Conservation (phyloP, 352 stramenopile genomes). For the Phytophthora colocasiae region DNA sequence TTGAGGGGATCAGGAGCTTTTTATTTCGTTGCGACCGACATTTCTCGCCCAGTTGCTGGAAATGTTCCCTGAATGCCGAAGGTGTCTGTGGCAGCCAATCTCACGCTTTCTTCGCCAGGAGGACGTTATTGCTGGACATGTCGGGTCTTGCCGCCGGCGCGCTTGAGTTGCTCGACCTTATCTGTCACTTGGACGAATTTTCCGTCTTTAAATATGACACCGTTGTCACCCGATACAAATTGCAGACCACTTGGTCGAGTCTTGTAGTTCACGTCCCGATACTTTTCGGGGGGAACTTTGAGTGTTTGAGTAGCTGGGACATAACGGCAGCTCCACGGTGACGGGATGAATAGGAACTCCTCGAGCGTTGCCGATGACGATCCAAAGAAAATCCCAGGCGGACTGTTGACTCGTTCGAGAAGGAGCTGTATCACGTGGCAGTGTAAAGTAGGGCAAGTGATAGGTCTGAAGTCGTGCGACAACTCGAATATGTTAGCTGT, state of each 20-base stretch:
- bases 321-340: not conserved
- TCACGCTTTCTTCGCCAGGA: not conserved
- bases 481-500: too few species aligned
- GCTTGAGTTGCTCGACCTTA: not conserved
- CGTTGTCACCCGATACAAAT: constrained; percentile 3
- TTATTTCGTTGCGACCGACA: too few species aligned
- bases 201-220: constrained; percentile 6
- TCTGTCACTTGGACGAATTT: constrained; percentile 2
- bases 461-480: too few species aligned
- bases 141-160: too few species aligned
- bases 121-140: constrained; percentile 4
- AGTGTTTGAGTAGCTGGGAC: too few species aligned
- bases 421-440: too few species aligned
- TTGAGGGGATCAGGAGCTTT: too few species aligned
- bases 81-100: too few species aligned
- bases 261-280: not conserved
- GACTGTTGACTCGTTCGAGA: too few species aligned
- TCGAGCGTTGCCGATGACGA: not conserved
- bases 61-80: not conserved
- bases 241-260: not conserved
- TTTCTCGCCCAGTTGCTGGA: not conserved
- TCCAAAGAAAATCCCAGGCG: too few species aligned
- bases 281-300: not conserved
- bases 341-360: not conserved
- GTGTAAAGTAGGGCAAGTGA: too few species aligned